Evolutionary conservation across 1,284 basidiomycete species (phyloP).

Genomic region (Cerrena zonata): DNA sequence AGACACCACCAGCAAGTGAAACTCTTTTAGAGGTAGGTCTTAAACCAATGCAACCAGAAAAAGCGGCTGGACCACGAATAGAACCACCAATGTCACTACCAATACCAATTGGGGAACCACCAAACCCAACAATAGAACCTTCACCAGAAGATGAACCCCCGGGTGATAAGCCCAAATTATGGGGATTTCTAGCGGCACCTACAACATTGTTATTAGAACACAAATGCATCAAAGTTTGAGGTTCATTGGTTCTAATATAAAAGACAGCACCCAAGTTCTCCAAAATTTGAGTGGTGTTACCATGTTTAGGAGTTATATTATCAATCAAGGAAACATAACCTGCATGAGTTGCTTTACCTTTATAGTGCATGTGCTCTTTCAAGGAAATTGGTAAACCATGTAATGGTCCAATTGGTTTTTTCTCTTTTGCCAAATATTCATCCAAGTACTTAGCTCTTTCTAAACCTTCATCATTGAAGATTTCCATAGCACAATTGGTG

Average conservation of each 20-base stretch:
- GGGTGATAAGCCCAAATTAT: constrained; percentile 45
- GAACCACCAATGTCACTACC: constrained; percentile 66
- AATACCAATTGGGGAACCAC: constrained; percentile 56
- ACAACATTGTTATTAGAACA: constrained; percentile 47
- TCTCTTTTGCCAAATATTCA: too few species aligned
- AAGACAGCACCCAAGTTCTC: constrained; percentile 59
- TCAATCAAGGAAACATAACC: constrained; percentile 27
- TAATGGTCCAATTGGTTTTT: too few species aligned
- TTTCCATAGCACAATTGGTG: too few species aligned
- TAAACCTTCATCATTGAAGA: too few species aligned
- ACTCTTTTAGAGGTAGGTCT: constrained; percentile 49
- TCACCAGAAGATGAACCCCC: constrained; percentile 65
- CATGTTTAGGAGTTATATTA: constrained; percentile 18
- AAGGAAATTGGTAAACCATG: too few species aligned
- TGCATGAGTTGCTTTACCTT: too few species aligned
- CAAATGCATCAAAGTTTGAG: constrained; percentile 46
- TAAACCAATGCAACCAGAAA: constrained; percentile 75
- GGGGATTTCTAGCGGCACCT: constrained; percentile 63
- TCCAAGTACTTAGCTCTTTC: too few species aligned
- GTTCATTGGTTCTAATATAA: constrained; percentile 67
- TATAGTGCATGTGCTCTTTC: too few species aligned
- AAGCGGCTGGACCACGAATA: constrained; percentile 70
- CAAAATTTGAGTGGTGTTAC: constrained; percentile 50
- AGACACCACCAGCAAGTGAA: constrained; percentile 17
- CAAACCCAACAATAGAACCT: constrained; percentile 49